Percentiles rank a stretch among this genome's conserved stretches.
These are phyloP conservation scores for Boletellus ananas DNA, from an alignment of 768 basidiomycete genomes.

Conservation along the genomic window DNA sequence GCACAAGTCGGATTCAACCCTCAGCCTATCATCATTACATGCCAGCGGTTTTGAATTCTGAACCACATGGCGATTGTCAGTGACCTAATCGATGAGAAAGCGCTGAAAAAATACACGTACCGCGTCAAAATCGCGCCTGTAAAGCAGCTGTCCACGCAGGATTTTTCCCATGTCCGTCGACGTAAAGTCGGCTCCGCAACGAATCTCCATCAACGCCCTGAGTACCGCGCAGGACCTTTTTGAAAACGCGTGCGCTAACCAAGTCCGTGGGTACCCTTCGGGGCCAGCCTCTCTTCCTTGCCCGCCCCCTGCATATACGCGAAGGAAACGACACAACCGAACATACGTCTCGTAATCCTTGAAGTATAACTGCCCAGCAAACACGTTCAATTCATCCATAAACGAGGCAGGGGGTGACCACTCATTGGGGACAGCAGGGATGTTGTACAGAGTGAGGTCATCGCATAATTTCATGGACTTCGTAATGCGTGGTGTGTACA, in stretches of 20 bases:
- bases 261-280: slow-evolving; percentile 24
- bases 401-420: slow-evolving; percentile 14
- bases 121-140: slow-evolving; percentile 23
- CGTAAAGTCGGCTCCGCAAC: slow-evolving; percentile 37
- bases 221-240: slow-evolving; percentile 9
- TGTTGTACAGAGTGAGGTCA: slow-evolving; percentile 19
- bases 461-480: slow-evolving; percentile 36
- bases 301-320: slow-evolving; percentile 39
- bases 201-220: slow-evolving; percentile 31
- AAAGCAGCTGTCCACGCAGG: slow-evolving; percentile 27
- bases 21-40: no score
- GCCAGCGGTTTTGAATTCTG: no score
- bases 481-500: slow-evolving; percentile 38
- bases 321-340: slow-evolving; percentile 35
- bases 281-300: no score
- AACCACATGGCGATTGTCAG: no score
- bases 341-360: slow-evolving; percentile 31
- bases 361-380: no score
- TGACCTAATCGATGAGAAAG: no score
- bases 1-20: no score
- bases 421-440: slow-evolving; percentile 18
- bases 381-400: slow-evolving; percentile 38
- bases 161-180: slow-evolving; percentile 42
- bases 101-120: no score
- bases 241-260: background rate